phyloP scores from a whole-genome alignment of 805 yeast genomes.

The Jamesozyma hellenica region DNA sequence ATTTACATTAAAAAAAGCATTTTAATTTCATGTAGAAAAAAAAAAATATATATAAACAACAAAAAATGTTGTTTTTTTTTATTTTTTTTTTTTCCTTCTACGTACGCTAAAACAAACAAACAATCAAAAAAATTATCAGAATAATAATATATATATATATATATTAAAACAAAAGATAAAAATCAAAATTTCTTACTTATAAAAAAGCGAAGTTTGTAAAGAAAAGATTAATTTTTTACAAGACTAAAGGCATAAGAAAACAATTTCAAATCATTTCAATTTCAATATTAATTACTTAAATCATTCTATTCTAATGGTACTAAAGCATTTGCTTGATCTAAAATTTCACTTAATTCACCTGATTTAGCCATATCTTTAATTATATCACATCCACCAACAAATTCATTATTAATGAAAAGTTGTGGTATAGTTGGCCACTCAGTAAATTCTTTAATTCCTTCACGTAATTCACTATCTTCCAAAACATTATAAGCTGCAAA shows the following conservation, averaged over 20 bases:
- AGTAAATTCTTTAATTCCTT: conserved; percentile 89
- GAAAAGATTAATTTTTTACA: conserved; percentile 25
- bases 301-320: conserved; percentile 52
- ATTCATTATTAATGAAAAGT: conserved; percentile 80
- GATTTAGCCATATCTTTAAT: conserved; percentile 79
- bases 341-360: conserved; percentile 82
- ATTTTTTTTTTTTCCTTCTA: too few species aligned
- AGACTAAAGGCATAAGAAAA: conserved; percentile 36
- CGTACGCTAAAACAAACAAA: too few species aligned
- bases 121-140: too few species aligned
- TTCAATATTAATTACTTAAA: background rate
- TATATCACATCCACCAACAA: conserved; percentile 96
- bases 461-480: conserved; percentile 88
- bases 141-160: too few species aligned
- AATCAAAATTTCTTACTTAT: background rate
- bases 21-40: too few species aligned
- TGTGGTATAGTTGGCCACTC: conserved; percentile 99
- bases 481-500: conserved; percentile 95
- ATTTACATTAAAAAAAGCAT: too few species aligned
- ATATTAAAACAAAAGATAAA: too few species aligned
- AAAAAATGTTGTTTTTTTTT: too few species aligned
- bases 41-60: too few species aligned
- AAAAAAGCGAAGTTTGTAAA: conserved; percentile 33
- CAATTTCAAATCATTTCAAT: conserved; percentile 5
- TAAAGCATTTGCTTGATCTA: conserved; percentile 69